Base-by-base conservation (phyloP, 495 filamentous ascomycete genomes). In the Hypoxylon intermedium region DNA sequence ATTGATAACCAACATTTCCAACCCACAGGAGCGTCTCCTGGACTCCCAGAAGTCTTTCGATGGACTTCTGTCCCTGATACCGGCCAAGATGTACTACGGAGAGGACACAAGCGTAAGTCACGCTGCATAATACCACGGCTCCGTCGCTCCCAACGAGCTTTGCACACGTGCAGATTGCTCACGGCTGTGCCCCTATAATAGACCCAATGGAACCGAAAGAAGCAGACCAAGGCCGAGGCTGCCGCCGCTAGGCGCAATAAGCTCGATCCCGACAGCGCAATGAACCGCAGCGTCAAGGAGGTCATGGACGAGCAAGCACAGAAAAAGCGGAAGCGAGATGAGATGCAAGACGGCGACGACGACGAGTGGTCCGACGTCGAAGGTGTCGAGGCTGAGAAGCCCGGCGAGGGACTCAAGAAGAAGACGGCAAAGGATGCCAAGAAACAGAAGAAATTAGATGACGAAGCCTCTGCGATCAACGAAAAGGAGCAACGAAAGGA, bases 71-170 rank as follows among this genome's bases (percentile, higher is more conserved):
- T 93, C 92, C 20, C 79, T 98, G 42, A 97, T 96, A 67, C 94
- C 94, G 21, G 93, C 91, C 16, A 93, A 93, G 73, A 85, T 89
- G 65, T 97, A 97, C 75, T 96, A 94, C 70, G 90, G 87, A 33
- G 87, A 92, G 66, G 91, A 95, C 65, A 87, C 78, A 34, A 92
- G 78, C 76, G 92, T 97, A 87, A 64, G 91, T 87, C 47, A n/a
- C 26, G 11, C 45, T 30, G 36, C 37, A 16, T 42, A 44, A 9
- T 28, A 41, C 36, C 16, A 30, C 34, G 9, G n/a, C n/a, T n/a
- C n/a, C n/a, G n/a, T n/a, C n/a, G n/a, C n/a, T 47, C 11, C 37
- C 21, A 40, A 43, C 16, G 11, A 48, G 9, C 30, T n/a, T n/a
- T n/a, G n/a, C 13, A 28, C 3, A 41, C 4, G 18, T 33, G 36